phyloP scores from a whole-genome alignment of 805 yeast species.

The Nakazawaea sp. region DNA sequence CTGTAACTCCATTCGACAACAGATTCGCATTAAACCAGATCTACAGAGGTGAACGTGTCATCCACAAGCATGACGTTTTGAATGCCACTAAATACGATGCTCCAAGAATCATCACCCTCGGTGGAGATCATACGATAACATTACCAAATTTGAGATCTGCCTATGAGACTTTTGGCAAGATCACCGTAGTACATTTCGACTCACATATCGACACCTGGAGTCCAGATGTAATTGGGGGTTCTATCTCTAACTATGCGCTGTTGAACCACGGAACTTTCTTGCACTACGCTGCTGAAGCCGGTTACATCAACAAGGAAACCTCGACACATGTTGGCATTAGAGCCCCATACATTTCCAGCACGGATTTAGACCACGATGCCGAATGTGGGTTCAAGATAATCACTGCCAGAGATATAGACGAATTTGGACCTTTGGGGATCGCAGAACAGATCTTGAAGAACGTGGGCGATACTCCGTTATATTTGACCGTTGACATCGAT shows the following conservation, averaged over 20 bases:
- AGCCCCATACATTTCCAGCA: conserved; percentile 43
- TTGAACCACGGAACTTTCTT: conserved; percentile 65
- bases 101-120: conserved; percentile 44
- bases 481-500: conserved; percentile 46
- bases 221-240: conserved; percentile 59
- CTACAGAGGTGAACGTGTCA: conserved; percentile 44
- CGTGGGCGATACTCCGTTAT: conserved; percentile 34
- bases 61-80: conserved; percentile 29
- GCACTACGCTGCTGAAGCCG: conserved; percentile 65
- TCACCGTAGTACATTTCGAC: conserved; percentile 58
- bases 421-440: conserved; percentile 30
- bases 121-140: conserved; percentile 57
- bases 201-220: conserved; percentile 69
- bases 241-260: conserved; percentile 47
- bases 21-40: conserved; percentile 49
- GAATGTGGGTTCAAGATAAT: conserved; percentile 42
- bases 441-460: conserved; percentile 26
- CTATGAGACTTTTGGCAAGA: conserved; percentile 37
- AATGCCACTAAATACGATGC: conserved; percentile 15
- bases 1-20: conserved; percentile 56
- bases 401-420: conserved; percentile 41
- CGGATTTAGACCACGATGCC: conserved; percentile 36
- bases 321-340: conserved; percentile 59
- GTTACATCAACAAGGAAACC: conserved; percentile 40
- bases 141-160: conserved; percentile 45